Conservation (phyloP, 2,329 filamentous ascomycete species). For the Exophiala sp. region DNA sequence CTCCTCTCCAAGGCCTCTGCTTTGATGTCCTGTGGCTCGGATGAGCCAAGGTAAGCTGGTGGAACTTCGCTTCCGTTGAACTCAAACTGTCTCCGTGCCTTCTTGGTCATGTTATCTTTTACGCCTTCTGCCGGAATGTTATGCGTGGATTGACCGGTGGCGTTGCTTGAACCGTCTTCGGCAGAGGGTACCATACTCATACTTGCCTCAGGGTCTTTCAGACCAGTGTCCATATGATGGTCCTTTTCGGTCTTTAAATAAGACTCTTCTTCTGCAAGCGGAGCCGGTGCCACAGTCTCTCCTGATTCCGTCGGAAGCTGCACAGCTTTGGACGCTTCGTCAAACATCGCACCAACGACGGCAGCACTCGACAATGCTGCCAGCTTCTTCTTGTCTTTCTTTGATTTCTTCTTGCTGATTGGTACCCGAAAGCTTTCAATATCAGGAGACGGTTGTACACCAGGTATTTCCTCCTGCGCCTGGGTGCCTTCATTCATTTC, state of each 20-base stretch:
- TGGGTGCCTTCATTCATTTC: too few relatives aligned
- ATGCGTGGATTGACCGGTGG: neutral
- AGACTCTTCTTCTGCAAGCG: neutral
- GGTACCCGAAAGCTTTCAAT: constrained; percentile 6
- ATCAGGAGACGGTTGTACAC: neutral
- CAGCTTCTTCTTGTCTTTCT: constrained; percentile 21
- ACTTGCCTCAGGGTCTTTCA: neutral
- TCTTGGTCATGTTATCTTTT: constrained; percentile 17
- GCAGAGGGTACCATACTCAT: neutral
- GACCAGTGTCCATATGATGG: too few relatives aligned
- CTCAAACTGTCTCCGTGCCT: constrained; percentile 12
- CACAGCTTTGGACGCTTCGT: neutral
- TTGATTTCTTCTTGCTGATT: constrained; percentile 5
- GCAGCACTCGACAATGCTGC: neutral
- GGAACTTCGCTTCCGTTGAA: constrained; percentile 11
- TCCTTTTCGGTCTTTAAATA: neutral
- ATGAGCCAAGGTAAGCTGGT: neutral
- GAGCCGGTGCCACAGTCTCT: neutral
- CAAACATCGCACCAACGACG: too few relatives aligned
- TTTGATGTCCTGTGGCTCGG: neutral
- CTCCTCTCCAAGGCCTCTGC: neutral
- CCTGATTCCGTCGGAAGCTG: neutral
- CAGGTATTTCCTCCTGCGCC: too few relatives aligned
- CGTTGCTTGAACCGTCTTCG: neutral
- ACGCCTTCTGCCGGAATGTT: neutral